Evolutionary conservation across 768 basidiomycete species (phyloP), one percentile per base, ranked within the genome.

Genomic region (Boletellus ananiceps): DNA sequence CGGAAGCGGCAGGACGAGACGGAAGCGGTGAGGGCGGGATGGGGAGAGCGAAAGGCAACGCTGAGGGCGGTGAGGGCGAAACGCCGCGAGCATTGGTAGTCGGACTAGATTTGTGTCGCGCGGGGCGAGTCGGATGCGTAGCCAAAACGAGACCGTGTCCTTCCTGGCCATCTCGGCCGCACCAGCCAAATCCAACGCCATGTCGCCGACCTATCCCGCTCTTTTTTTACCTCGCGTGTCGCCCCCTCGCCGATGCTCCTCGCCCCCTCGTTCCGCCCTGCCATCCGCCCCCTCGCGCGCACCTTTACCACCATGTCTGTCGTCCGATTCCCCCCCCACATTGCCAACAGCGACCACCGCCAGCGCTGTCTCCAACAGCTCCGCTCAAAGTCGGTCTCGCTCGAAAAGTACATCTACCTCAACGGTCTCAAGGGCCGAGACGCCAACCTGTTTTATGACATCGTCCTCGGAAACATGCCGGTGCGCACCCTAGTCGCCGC

Each of bases 321-420:
- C 35, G 43, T 66, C 31, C 62, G 69, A 15, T 64, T 75, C 27
- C 81, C 82, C 23, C 80, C 81, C 14, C 71, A 74, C 54, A 68
- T 83, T 49, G 59, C 67, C 43, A 62, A 62, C 45, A 77, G 77
- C 29, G 74, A 79, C 62, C 82, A 83, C 56, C 72, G 70, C 31
- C 74, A 77, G 49, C 73, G 82, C 52, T 80, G 78, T 61, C 74
- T 84, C 2, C 66, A 62, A 3, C 82, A 83, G 62, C 68, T 84
- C 16, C 78, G 81, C 48, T 76, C 78, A 58, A 84, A 84, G 65
- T 49, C 67, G 1, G 67, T 69, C 47, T 69, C 74, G 19, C 73
- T 88, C 43, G 82, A 87, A 50, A 81, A 85, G 62, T 84, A 88
- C 67, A 82, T 86, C 53, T 87, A 80, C 64, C 75, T 88, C 51